Evolutionary conservation across 257 asterid genomes (phyloP), one percentile per base, ranked within the genome.

Genomic region (Paraleonurus japonicus): DNA sequence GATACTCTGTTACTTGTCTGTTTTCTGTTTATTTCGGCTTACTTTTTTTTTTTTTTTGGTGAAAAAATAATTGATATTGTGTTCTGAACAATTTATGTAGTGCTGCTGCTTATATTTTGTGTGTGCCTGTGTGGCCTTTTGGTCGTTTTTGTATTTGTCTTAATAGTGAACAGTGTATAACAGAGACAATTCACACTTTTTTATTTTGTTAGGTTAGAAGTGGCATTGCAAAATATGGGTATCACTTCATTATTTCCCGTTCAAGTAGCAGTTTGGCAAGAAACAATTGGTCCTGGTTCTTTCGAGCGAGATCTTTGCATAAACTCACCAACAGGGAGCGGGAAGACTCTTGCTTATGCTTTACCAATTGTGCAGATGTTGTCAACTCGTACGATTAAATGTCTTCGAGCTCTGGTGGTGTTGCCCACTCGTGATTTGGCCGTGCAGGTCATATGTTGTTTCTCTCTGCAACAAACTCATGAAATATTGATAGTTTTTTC

Each of bases 381-480:
- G 45, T 89, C 94, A 10, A 83, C 83, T 35, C 90, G 92, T 45
- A 69, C 85, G 7, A 72, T 89, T 60, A 89, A 82, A 81, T 86
- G 90, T 71, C 87, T 93, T 69, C 94, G 96, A 58, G 98, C 98
- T 78, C 76, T 93, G 79, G 96, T 90, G 37, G 98, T 93, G 51
- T 85, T 93, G 86, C 98, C 97, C 39, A 90, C 96, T 76, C 92
- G 95, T 65, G 97, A 89, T 80, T 82, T 93, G 80, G 98, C 98
- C 23, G 12, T 90, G 74, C 97, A 93, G 98, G 98, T 90, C 67
- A 62, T 50, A 19, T 59, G 0, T 69, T 53, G 4, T 22, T 51
- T 10, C 41, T 12, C 7, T 20, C 15, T 48, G 73, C 15, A 0
- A 1, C 7, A 10, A 4, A 37, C 30, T 65, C 32, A 0, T 53